A percentile compares a stretch with the other conserved stretches of the same genome.
phyloP scores from a whole-genome alignment of 1,139 yeast genomes.

The Saccharomyces pastorianus region DNA sequence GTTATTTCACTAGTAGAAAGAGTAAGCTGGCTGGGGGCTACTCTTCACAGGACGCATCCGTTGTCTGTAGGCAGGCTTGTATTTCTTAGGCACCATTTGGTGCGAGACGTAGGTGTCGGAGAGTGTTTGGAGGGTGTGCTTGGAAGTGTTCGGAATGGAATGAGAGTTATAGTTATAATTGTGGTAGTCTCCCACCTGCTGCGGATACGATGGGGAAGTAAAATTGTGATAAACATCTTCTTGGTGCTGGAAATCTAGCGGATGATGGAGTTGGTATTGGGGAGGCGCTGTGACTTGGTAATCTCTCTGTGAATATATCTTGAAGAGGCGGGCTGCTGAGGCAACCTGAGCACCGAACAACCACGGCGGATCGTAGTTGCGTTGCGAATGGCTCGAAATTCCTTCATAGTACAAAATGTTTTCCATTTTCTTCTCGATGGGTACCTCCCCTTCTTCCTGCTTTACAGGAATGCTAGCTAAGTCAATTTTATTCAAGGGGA shows the following conservation, averaged over 20 bases:
- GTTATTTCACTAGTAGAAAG: not conserved
- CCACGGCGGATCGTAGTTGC: not conserved
- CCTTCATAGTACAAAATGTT: not conserved
- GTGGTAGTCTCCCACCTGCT: not conserved
- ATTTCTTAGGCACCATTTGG: not conserved
- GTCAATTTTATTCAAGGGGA: not conserved
- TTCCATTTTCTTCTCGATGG: not conserved
- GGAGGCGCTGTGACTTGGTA: not conserved
- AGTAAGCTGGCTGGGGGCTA: not conserved
- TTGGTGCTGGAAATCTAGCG: not conserved
- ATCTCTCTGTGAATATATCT: not conserved
- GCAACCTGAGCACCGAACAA: not conserved
- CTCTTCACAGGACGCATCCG: not conserved
- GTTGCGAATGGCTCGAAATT: not conserved
- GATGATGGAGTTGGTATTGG: not conserved
- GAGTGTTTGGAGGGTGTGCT: not conserved
- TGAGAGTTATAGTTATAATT: not conserved
- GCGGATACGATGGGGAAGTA: not conserved
- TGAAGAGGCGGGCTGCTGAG: not conserved
- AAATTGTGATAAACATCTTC: not conserved
- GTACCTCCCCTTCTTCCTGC: not conserved
- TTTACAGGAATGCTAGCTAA: not conserved
- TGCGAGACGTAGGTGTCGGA: not conserved
- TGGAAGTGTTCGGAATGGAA: not conserved
- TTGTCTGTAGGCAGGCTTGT: not conserved